These are phyloP conservation scores for Candida dendrica DNA, from an alignment of 805 yeast species.

Conservation along the genomic window DNA sequence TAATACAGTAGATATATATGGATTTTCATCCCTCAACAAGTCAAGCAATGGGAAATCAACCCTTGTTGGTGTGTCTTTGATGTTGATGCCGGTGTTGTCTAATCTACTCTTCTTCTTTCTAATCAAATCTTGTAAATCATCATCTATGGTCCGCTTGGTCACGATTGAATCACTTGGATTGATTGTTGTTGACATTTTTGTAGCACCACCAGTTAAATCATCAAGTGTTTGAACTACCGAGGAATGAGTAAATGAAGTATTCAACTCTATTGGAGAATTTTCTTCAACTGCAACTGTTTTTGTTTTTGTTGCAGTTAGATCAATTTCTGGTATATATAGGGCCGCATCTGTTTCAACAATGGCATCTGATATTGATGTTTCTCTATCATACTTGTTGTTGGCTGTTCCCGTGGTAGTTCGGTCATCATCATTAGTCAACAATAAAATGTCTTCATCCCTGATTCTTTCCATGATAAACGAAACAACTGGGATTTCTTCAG, in stretches of 20 bases:
- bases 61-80: not conserved
- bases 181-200: not conserved
- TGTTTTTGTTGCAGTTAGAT: too few species aligned
- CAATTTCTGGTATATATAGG: too few species aligned
- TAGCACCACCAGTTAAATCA: too few species aligned
- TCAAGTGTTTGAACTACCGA: not conserved
- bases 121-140: constrained; percentile 13
- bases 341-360: too few species aligned
- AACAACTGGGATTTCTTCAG: not conserved
- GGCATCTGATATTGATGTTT: too few species aligned
- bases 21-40: not conserved
- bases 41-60: not conserved
- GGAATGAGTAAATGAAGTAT: not conserved
- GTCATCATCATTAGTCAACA: not conserved
- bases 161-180: not conserved
- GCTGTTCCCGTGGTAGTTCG: not conserved
- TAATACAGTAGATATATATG: not conserved
- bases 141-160: constrained; percentile 7
- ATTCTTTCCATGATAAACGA: not conserved
- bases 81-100: not conserved
- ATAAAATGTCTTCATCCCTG: not conserved
- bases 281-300: not conserved
- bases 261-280: not conserved
- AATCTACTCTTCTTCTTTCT: constrained; percentile 1
- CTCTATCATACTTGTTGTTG: too few species aligned